Conservation (phyloP, 1,284 basidiomycete species). For the Peniophora sp. region DNA sequence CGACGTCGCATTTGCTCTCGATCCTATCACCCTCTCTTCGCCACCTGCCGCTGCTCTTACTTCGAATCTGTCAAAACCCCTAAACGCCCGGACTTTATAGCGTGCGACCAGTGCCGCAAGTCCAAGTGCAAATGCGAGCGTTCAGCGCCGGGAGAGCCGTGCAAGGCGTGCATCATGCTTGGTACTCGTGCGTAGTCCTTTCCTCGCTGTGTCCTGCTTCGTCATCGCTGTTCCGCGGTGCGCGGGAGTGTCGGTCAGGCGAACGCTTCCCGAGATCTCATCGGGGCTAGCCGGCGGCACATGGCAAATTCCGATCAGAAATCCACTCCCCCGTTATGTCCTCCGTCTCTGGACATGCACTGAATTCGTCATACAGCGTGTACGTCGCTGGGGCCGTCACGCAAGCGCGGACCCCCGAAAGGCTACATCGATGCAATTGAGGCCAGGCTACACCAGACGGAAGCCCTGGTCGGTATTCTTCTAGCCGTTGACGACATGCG, state of each 20-base stretch:
- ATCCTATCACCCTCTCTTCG: too few species aligned
- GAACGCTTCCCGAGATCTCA: too few species aligned
- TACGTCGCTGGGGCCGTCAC: constrained; percentile 75
- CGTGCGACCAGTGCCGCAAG: constrained; percentile 77
- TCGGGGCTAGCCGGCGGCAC: too few species aligned
- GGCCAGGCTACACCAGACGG: constrained; percentile 79
- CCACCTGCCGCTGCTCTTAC: not conserved
- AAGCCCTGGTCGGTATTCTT: constrained; percentile 75
- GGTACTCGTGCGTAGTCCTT: constrained; percentile 48
- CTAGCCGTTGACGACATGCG: constrained; percentile 60
- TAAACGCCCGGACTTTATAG: constrained; percentile 21
- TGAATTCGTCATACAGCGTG: constrained; percentile 37
- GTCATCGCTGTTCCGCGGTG: not conserved
- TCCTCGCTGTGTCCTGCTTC: constrained; percentile 4
- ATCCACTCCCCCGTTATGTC: constrained; percentile 1
- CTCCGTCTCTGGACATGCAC: not conserved
- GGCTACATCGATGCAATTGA: constrained; percentile 90
- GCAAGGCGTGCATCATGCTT: constrained; percentile 67
- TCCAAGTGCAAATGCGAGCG: constrained; percentile 75
- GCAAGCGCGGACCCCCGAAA: constrained; percentile 79
- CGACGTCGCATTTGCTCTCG: too few species aligned
- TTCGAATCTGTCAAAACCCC: not conserved
- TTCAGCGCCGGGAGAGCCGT: constrained; percentile 42
- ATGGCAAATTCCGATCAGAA: too few species aligned
- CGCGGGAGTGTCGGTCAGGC: too few species aligned